Evolutionary conservation across 2,329 filamentous ascomycete genomes (phyloP), one percentile per base, ranked within the genome.

Genomic region (Aspergillus pseudoterreus): DNA sequence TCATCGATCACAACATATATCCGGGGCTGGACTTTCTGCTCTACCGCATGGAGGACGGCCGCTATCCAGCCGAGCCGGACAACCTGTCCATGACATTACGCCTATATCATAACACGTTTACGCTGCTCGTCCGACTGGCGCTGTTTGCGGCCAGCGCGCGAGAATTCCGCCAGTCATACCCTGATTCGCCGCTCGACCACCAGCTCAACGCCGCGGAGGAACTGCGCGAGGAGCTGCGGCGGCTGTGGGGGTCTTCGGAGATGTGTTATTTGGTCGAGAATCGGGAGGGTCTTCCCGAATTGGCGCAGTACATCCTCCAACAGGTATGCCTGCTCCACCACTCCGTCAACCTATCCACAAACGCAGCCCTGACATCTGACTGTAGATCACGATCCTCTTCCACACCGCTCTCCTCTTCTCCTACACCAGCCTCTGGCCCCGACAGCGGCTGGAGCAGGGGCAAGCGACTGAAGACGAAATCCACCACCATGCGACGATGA

Each of bases 401-500:
- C 76, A 79, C 55, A 70, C 70, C 17, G 75, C 72, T 41, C 69
- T 78, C 15, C 71, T 83, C 46, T 82, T 80, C 60, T 74, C 75
- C n/a, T 75, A 77, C 50, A 80, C 77, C 4, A 78, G 74, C 57
- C 77, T 82, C 73, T 81, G 75, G 69, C 71, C 74, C 3, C 66
- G 69, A 4, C 80, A 82, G 62, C 63, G 71, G 2, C 57, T 71
- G 9, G 69, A 76, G 19, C 70, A 67, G 1, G 67, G 64, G 8
- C 66, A 69, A 14, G 63, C 68, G 14, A 63, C 71, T 17, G 62
- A 71, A 32, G 56, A 64, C 21, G 74, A 80, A 54, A 74, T 80
- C 39, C 69, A 72, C 12, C 66, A 71, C 36, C 77, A 77, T 32
- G 70, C 71, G 15, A 59, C 64, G 10, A 68, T 74, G 38, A 78